Evolutionary conservation across 352 stramenopile genomes (phyloP).

Genomic region (Thalassiosira sp.): DNA sequence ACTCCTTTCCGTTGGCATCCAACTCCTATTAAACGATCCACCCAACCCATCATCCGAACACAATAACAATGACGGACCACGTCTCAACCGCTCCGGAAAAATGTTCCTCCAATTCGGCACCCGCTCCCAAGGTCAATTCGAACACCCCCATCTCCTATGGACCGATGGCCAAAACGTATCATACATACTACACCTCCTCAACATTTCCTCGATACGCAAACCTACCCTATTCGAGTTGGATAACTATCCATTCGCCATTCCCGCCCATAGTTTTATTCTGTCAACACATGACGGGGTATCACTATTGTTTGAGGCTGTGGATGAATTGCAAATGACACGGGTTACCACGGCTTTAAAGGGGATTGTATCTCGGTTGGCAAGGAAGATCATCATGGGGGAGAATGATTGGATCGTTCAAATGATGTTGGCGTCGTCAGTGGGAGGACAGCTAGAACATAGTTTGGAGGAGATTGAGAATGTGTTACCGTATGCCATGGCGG

Average conservation of each 20-base stretch:
- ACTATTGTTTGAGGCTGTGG: conserved; percentile 47
- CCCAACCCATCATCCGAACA: neutral
- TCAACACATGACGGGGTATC: conserved; percentile 3
- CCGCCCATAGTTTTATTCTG: conserved; percentile 36
- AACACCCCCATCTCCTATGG: conserved; percentile 41
- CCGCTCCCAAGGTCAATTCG: neutral
- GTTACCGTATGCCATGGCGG: conserved; percentile 6
- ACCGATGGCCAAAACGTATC: conserved; percentile 12
- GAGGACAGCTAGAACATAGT: neutral
- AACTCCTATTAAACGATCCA: conserved; percentile 36
- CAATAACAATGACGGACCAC: neutral
- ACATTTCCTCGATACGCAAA: conserved; percentile 30
- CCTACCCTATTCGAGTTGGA: conserved; percentile 21
- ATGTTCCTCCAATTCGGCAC: conserved; percentile 33
- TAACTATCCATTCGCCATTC: conserved; percentile 14
- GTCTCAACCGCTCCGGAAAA: conserved; percentile 26
- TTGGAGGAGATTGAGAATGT: conserved; percentile 9
- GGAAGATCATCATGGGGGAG: conserved; percentile 33
- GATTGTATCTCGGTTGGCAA: conserved; percentile 27
- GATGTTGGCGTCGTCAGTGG: conserved; percentile 14
- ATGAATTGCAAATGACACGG: conserved; percentile 40
- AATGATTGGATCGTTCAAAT: conserved; percentile 30
- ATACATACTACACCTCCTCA: conserved; percentile 22
- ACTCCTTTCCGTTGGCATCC: conserved; percentile 42
- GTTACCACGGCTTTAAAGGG: conserved; percentile 21